These are phyloP conservation scores for Lotmaria passim DNA, from an alignment of 208 protist species.

Conservation along the genomic window DNA sequence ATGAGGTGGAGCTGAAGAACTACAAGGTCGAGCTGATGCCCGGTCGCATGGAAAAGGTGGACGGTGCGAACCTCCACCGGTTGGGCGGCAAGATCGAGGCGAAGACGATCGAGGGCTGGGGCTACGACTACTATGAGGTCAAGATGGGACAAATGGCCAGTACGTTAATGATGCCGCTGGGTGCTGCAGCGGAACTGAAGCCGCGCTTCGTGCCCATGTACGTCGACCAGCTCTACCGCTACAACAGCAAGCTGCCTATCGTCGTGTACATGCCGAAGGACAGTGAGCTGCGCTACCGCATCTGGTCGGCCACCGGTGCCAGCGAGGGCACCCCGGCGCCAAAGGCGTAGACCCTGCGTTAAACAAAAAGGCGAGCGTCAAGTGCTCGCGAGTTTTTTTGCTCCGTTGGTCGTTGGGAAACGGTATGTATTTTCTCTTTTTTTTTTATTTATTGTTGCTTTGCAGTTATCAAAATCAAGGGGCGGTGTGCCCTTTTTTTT, in stretches of 20 bases:
- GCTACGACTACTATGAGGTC: constrained; percentile 54
- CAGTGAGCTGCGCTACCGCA: constrained; percentile 56
- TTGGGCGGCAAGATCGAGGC: constrained; percentile 54
- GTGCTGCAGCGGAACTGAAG: constrained; percentile 37
- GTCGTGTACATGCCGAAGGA: constrained; percentile 62
- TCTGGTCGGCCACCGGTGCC: constrained; percentile 33
- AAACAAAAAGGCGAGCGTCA: background rate
- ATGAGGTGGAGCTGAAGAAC: constrained; percentile 43
- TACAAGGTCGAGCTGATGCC: constrained; percentile 76
- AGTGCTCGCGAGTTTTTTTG: too few relatives aligned
- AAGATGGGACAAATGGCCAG: constrained; percentile 25
- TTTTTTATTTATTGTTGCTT: too few relatives aligned
- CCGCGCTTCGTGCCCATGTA: constrained; percentile 38
- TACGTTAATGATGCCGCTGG: constrained; percentile 50
- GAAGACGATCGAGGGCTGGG: constrained; percentile 67
- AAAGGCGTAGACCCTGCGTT: background rate
- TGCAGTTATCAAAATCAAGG: too few relatives aligned
- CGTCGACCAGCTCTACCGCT: constrained; percentile 30
- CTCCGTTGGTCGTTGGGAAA: too few relatives aligned
- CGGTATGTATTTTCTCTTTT: too few relatives aligned
- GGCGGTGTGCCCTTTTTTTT: too few relatives aligned
- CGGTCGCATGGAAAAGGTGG: constrained; percentile 48
- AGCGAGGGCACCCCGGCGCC: constrained; percentile 6
- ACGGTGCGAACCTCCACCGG: constrained; percentile 52
- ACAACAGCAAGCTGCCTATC: constrained; percentile 67